Evolutionary conservation across 768 basidiomycete species (phyloP).

Genomic region (Mycena galopus): DNA sequence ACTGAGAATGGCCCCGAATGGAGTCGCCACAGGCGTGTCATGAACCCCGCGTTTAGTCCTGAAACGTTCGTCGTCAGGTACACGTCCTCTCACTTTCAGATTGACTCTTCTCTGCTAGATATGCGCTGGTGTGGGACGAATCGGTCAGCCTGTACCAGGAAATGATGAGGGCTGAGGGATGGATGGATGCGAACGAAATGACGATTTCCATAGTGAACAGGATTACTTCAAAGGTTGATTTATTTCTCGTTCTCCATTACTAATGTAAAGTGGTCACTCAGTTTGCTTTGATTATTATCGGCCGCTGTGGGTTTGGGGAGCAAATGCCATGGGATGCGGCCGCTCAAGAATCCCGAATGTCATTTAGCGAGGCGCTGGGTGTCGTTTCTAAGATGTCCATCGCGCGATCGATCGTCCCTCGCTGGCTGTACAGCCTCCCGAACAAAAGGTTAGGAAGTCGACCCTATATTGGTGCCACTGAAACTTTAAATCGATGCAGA

Average conservation of each 20-base stretch:
- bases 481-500: neutral
- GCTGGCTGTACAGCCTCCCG: slow-evolving; percentile 38
- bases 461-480: neutral
- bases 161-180: slow-evolving; percentile 12
- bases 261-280: neutral
- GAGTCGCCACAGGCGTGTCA: slow-evolving; percentile 22
- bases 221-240: neutral
- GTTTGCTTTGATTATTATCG: slow-evolving; percentile 10
- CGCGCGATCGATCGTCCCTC: slow-evolving; percentile 27
- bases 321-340: neutral
- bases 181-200: neutral
- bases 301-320: slow-evolving; percentile 15
- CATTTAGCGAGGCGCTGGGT: slow-evolving; percentile 19
- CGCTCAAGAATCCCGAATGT: neutral
- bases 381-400: slow-evolving; percentile 29
- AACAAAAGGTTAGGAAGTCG: slow-evolving; percentile 31
- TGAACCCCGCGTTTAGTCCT: slow-evolving; percentile 18
- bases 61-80: neutral
- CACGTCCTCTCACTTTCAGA: neutral
- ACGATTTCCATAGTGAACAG: neutral
- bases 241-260: neutral
- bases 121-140: slow-evolving; percentile 10
- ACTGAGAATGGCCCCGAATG: slow-evolving; percentile 15
- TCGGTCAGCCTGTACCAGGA: neutral
- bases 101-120: neutral